These are phyloP conservation scores for Umbelopsis sp. DNA, from an alignment of 371 early-diverging fungal species.

Conservation along the genomic window DNA sequence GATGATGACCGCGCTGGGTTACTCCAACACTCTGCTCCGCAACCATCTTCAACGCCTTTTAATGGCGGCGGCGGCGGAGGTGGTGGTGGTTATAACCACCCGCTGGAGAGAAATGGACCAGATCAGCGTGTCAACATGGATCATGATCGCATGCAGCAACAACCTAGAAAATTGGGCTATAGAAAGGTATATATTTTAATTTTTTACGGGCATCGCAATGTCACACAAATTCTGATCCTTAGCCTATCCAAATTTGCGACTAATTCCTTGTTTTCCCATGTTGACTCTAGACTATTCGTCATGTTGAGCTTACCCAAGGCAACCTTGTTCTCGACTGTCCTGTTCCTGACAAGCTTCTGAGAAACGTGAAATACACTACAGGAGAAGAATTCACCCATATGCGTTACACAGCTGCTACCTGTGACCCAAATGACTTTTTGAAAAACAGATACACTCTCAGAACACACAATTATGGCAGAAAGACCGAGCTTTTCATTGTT, in stretches of 20 bases:
- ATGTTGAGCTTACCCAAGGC: slow-evolving; percentile 46
- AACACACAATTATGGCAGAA: slow-evolving; percentile 68
- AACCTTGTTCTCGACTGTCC: slow-evolving; percentile 60
- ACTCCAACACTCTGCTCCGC: slow-evolving; percentile 2
- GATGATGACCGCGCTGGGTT: slow-evolving; percentile 14
- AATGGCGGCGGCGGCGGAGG: neutral
- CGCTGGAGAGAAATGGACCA: neutral
- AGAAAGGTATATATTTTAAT: slow-evolving; percentile 1
- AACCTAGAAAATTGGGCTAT: slow-evolving; percentile 5
- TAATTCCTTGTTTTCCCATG: neutral
- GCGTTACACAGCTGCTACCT: slow-evolving; percentile 74
- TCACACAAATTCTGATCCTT: slow-evolving; percentile 7
- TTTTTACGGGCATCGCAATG: neutral
- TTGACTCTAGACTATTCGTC: slow-evolving; percentile 1
- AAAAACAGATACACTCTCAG: slow-evolving; percentile 75
- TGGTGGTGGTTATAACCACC: slow-evolving; percentile 9
- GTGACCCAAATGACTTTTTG: slow-evolving; percentile 77
- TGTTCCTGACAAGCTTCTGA: slow-evolving; percentile 47
- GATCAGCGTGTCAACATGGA: slow-evolving; percentile 3
- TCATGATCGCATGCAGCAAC: neutral
- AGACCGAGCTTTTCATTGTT: slow-evolving; percentile 86
- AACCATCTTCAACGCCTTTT: neutral
- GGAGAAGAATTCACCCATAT: slow-evolving; percentile 65
- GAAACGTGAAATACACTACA: slow-evolving; percentile 18
- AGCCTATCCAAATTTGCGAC: neutral